Evolutionary conservation across 1,284 basidiomycete species (phyloP), one percentile per base, ranked within the genome.

Genomic region (Boletus smithii): DNA sequence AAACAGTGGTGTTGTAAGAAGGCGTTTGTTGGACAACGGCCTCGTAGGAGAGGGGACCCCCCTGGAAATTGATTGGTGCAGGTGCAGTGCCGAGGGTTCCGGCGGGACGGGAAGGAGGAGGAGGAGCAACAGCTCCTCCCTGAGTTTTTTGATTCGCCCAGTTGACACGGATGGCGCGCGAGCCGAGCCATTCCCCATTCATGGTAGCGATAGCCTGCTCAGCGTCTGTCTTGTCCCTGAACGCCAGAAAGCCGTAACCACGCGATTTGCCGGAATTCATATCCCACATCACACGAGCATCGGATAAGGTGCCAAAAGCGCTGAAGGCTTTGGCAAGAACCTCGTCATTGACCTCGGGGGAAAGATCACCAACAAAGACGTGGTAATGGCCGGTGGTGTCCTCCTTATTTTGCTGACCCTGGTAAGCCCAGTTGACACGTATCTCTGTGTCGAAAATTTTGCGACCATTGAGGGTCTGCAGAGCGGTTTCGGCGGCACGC

Each of bases 61-160:
- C 89, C 66, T 84, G 80, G 73, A 91, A 90, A 67, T 89, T 90
- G 70, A 90, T 87, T 35, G 87, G 86, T 37, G 88, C 86, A 44
- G 89, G 87, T 22, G 86, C 85, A 41, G 77, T 74, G 40, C 81
- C 79, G 29, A 70, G 65, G 29, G 67, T 65, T 48, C 70, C 71
- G 31, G 74, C 65, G 13, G 75, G 76, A 33, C 70, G 71, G 48
- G 73, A 73, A 53, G 77, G 73, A 52, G 74, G 73, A 53, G 77
- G 73, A 52, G 74, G 67, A 32, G 69, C 58, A 3, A 4, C 20
- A 22, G 54, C 65, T 39, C 26, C 59, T 41, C 85, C 86, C 69
- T 93, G 90, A 20, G 92, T 97, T 77, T 98, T 98, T 73, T 95
- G 95, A 74, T 97, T 98, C 41, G 95, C 95, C 95, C 95, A 99